phyloP scores from a whole-genome alignment of 2,329 filamentous ascomycete genomes.

The Paracorniculantispora psalliotae region DNA sequence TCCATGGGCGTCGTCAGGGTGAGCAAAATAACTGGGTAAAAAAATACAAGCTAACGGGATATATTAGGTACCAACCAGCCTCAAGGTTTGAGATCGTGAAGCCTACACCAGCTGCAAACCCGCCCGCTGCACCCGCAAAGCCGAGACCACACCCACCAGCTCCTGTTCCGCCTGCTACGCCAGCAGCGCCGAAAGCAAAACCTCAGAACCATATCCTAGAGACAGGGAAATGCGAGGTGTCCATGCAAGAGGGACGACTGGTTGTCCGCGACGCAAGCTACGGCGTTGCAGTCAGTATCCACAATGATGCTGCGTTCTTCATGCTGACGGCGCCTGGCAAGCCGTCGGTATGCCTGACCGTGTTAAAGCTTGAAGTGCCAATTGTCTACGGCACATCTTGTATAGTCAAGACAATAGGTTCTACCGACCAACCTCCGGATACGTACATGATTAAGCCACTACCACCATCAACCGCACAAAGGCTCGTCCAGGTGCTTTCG shows the following conservation, averaged over 20 bases:
- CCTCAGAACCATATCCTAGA: background rate
- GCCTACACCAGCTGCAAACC: background rate
- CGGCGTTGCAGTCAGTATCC: background rate
- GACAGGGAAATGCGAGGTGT: background rate
- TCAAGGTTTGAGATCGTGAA: background rate
- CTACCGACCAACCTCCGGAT: too few relatives aligned
- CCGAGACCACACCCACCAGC: background rate
- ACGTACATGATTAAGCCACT: background rate
- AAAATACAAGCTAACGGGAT: background rate
- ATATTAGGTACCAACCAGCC: background rate
- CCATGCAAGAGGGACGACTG: background rate
- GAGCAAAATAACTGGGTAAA: background rate
- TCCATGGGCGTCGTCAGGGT: conserved; percentile 7
- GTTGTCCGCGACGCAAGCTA: background rate
- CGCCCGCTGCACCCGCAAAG: background rate
- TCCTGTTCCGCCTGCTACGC: background rate
- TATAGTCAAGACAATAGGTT: conserved; percentile 11
- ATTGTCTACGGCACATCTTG: conserved; percentile 21
- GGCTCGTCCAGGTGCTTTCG: background rate
- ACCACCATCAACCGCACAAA: background rate
- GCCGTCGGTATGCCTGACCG: conserved; percentile 15
- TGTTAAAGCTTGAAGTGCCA: conserved; percentile 19
- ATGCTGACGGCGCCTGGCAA: conserved; percentile 16
- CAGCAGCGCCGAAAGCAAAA: background rate
- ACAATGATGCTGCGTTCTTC: conserved; percentile 16